Evolutionary conservation across 495 filamentous ascomycete species (phyloP).

Genomic region (Apodospora peruviana): DNA sequence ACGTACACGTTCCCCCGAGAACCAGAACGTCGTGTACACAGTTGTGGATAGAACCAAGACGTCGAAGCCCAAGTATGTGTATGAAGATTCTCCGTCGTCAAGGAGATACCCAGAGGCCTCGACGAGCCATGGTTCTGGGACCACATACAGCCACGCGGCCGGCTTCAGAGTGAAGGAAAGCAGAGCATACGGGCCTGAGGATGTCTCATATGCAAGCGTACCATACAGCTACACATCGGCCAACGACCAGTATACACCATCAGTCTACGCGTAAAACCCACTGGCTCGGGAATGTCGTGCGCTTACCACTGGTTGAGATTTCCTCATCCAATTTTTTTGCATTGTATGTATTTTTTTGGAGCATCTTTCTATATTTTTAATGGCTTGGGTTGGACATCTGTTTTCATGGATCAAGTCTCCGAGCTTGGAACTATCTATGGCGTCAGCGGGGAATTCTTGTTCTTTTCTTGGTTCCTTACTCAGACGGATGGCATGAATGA

Average conservation of each 20-base stretch:
- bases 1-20: slow-evolving; percentile 14
- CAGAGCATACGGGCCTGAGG: slow-evolving; percentile 9
- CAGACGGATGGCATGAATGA: slow-evolving; percentile 13
- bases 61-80: slow-evolving; percentile 15
- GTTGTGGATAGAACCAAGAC: slow-evolving; percentile 17
- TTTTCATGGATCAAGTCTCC: not conserved
- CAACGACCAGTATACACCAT: not conserved
- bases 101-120: slow-evolving; percentile 10
- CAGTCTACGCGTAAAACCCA: not conserved
- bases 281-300: not conserved
- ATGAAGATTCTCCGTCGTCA: slow-evolving; percentile 18
- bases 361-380: slow-evolving; percentile 11
- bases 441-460: slow-evolving; percentile 1
- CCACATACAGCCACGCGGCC: slow-evolving; percentile 9
- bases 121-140: too few relatives aligned
- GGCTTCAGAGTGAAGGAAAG: slow-evolving; percentile 20
- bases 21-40: slow-evolving; percentile 13
- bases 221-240: slow-evolving; percentile 3
- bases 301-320: not conserved
- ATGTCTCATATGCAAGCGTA: slow-evolving; percentile 17
- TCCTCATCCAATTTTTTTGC: not conserved
- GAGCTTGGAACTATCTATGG: not conserved
- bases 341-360: slow-evolving; percentile 7
- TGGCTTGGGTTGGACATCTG: slow-evolving; percentile 2
- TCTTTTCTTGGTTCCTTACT: slow-evolving; percentile 11